A percentile compares a stretch with the other conserved stretches of the same genome.
phyloP scores from a whole-genome alignment of 768 basidiomycete genomes.

The Boletales sp. region DNA sequence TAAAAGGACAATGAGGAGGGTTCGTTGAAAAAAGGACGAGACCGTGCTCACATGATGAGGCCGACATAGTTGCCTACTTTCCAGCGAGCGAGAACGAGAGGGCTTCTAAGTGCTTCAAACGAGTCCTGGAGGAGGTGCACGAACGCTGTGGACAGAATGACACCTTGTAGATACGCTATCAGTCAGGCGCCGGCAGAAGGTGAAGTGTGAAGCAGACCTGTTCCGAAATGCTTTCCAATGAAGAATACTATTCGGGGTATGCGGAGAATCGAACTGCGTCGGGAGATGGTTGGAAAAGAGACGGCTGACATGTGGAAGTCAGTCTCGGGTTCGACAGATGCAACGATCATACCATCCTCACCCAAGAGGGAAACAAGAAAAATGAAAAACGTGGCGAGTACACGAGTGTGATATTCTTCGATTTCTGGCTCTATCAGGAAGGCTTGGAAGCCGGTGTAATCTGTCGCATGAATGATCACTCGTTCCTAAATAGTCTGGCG shows the following conservation, averaged over 20 bases:
- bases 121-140: slow-evolving; percentile 78
- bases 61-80: slow-evolving; percentile 60
- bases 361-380: slow-evolving; percentile 63
- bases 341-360: slow-evolving; percentile 29
- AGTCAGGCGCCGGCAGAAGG: background rate
- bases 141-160: slow-evolving; percentile 80
- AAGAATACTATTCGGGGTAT: slow-evolving; percentile 74
- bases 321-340: background rate
- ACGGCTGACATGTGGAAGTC: slow-evolving; percentile 42
- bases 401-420: background rate
- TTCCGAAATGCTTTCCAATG: slow-evolving; percentile 86
- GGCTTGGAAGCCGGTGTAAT: background rate
- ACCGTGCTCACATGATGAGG: slow-evolving; percentile 64
- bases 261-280: slow-evolving; percentile 46
- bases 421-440: slow-evolving; percentile 1
- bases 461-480: background rate
- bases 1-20: slow-evolving; percentile 24
- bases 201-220: slow-evolving; percentile 37
- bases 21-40: background rate
- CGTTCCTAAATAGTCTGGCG: background rate
- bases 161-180: slow-evolving; percentile 40
- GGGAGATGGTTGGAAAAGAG: slow-evolving; percentile 67
- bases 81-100: slow-evolving; percentile 43
- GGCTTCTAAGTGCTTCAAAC: slow-evolving; percentile 54
- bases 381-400: slow-evolving; percentile 38